Evolutionary conservation across 202 grass and related monocot species (phyloP).

Genomic region (Musa balbisiana): DNA sequence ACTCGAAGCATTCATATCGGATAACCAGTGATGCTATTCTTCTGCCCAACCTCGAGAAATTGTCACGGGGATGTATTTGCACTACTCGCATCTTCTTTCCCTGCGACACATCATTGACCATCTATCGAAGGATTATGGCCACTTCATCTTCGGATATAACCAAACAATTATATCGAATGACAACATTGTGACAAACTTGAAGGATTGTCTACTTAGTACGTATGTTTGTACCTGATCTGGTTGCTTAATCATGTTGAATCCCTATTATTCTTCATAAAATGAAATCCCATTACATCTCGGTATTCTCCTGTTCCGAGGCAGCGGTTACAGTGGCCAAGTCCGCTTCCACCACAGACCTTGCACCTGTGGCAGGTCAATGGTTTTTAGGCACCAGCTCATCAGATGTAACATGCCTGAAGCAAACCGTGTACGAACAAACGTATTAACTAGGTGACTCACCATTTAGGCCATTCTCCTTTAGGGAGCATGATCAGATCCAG

Average conservation of each 20-base stretch:
- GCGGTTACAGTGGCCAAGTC: conserved; percentile 47
- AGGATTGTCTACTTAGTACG: too few relatives aligned
- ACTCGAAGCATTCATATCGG: background rate
- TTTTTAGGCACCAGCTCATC: background rate
- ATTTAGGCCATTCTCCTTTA: conserved; percentile 66
- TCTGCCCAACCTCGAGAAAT: background rate
- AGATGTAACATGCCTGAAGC: background rate
- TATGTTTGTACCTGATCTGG: background rate
- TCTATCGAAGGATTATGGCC: background rate
- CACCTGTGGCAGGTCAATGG: conserved; percentile 41
- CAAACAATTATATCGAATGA: too few relatives aligned
- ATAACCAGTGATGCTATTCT: background rate
- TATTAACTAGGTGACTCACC: conserved; percentile 29
- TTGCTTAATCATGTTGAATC: background rate
- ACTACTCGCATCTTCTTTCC: background rate
- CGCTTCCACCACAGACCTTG: conserved; percentile 53
- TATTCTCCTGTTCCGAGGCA: conserved; percentile 71
- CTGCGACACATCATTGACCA: background rate
- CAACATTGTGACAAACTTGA: too few relatives aligned
- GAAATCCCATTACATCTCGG: conserved; percentile 67
- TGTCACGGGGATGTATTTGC: background rate
- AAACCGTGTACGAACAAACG: too few relatives aligned
- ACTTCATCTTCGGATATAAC: background rate
- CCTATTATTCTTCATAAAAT: conserved; percentile 29
- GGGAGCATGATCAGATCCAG: conserved; percentile 44